Base-by-base conservation (phyloP, 106 monocot genomes). In the Acanthochlamys bracteata region DNA sequence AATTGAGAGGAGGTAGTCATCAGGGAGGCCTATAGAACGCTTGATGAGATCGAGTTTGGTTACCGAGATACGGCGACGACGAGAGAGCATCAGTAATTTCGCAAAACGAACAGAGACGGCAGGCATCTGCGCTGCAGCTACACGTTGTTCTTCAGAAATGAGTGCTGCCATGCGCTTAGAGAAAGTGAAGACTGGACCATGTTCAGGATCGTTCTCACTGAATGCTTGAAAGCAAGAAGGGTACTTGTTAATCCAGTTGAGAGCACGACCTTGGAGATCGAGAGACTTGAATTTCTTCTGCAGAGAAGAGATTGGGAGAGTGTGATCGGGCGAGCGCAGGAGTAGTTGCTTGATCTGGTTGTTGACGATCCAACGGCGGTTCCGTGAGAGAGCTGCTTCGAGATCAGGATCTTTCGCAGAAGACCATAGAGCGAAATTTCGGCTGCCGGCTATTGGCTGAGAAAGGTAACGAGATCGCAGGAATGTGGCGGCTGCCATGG, bases 291-390 rank as follows among this genome's bases (percentile, higher is more conserved):
- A 96, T 42, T 65, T 66, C 60, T 82, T 84, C 75, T 98, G 96
- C 64, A 98, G 85, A 83, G 82, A 85, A 17, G 76, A 73, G 63
- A 98, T 88, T 62, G 91, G 74, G 67, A 78, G 62, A 66, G 65
- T 56, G 45, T 66, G 70, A 61, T 40, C 63, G 9, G 91, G 96
- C 54, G 64, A 76, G 52, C 90, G 79, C 74, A 88, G 85, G 64
- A 98, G 96, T 64, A 85, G 53, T 78, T 91, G 62, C 74, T 98
- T 98, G 75, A 98, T 91, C 81, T 98, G 96, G 80, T 91, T 91
- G 87, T 91, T 91, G 27, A 98, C 85, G 65, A 91, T 88, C 96
- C 91, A 98, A 40, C 91, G 91, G 71, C 96, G 96, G 76, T 91
- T 91, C 72, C 96, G 91, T 56, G 85, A 76, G 77, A 98, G 91